Conservation (phyloP, 176 grass and related monocot genomes). For the Zea luxurians region DNA sequence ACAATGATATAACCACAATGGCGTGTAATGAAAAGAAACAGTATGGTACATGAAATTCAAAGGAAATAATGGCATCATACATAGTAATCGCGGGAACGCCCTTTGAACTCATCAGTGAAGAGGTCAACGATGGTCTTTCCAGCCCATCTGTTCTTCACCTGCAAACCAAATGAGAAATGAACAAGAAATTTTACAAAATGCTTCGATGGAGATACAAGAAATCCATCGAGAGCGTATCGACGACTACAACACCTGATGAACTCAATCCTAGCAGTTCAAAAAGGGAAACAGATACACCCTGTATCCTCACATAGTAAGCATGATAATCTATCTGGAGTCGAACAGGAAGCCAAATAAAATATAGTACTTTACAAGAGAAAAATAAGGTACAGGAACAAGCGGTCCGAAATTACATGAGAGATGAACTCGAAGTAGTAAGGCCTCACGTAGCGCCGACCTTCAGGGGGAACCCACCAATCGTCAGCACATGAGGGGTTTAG, state of each 20-base stretch:
- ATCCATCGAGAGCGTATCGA: neutral
- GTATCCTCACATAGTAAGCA: slow-evolving; percentile 11
- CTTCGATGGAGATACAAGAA: too few relatives aligned
- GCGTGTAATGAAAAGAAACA: neutral
- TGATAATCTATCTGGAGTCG: neutral
- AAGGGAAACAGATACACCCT: neutral
- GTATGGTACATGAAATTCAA: neutral
- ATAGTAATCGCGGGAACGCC: slow-evolving; percentile 74
- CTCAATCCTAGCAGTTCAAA: neutral
- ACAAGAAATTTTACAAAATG: neutral
- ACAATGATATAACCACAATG: neutral
- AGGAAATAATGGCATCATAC: slow-evolving; percentile 40
- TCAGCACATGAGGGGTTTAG: neutral
- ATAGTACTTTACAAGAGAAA: neutral
- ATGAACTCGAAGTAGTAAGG: slow-evolving; percentile 98
- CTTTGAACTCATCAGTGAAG: slow-evolving; percentile 94
- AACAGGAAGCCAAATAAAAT: neutral
- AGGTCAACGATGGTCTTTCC: slow-evolving; percentile 96
- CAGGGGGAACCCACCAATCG: neutral
- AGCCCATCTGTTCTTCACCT: slow-evolving; percentile 94
- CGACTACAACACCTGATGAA: neutral
- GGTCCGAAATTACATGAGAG: slow-evolving; percentile 59
- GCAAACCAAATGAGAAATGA: slow-evolving; percentile 21
- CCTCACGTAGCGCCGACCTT: slow-evolving; percentile 88
- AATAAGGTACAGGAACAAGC: neutral